Evolutionary conservation across 1,284 basidiomycete species (phyloP).

Genomic region (Taiwanofungus camphoratus): DNA sequence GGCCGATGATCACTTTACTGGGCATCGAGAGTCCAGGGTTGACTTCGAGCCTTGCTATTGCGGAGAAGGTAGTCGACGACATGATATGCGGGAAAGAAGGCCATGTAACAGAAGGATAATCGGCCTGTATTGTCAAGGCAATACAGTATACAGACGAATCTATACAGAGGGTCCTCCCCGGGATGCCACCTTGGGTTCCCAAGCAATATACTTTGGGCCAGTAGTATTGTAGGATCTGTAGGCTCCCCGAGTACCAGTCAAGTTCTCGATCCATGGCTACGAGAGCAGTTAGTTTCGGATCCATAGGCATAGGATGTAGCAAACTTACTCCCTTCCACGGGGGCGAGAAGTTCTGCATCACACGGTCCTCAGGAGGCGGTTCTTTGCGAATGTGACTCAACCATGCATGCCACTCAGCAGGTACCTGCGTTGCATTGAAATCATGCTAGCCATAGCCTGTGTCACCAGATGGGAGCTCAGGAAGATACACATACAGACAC

Average conservation of each 20-base stretch:
- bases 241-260: conserved; percentile 88
- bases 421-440: conserved; percentile 84
- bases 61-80: conserved; percentile 63
- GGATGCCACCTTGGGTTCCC: conserved; percentile 71
- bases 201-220: conserved; percentile 74
- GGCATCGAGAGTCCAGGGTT: conserved; percentile 78
- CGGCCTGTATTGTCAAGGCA: conserved; percentile 6
- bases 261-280: conserved; percentile 78
- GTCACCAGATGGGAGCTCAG: neutral
- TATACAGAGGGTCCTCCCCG: conserved; percentile 31
- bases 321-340: conserved; percentile 78
- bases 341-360: conserved; percentile 64
- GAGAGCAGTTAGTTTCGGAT: conserved; percentile 4
- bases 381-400: conserved; percentile 83
- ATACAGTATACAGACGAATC: conserved; percentile 2
- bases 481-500: conserved; percentile 12
- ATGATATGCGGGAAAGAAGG: conserved; percentile 32
- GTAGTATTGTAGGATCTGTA: conserved; percentile 87
- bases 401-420: conserved; percentile 95
- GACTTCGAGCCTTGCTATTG: conserved; percentile 70
- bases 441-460: conserved; percentile 51
- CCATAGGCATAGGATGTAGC: neutral
- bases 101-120: conserved; percentile 9
- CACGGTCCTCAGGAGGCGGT: conserved; percentile 69
- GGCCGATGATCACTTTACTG: conserved; percentile 68